Evolutionary conservation across 371 early-diverging fungal genomes (phyloP), one percentile per base, ranked within the genome.

Genomic region (Actinomortierella ambigua): DNA sequence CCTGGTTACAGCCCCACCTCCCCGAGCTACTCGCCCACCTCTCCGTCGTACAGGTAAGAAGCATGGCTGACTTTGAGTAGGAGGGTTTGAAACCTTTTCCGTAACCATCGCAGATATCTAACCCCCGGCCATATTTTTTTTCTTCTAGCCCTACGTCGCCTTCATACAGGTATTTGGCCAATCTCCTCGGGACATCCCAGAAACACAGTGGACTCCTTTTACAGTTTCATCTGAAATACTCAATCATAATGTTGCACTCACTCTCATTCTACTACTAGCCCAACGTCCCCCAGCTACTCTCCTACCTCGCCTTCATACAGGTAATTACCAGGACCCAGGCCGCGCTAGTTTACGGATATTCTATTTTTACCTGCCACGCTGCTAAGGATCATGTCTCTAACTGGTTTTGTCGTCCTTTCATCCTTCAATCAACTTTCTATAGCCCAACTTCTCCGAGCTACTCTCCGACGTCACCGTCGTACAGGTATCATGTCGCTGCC

Each of bases 11-110:
- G 82, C n/a, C 82, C 91, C n/a, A 82, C 90, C 13, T 86, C 87
- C 0, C 91, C 93, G 26, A 78, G 81, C 22, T 93, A 90, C 65
- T 87, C 88, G 18, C 94, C 95, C 40, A 87, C 90, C n/a, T 82
- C 83, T 20, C 62, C 68, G 50, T 61, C 57, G 50, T 68, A 68
- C 56, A 34, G n/a, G n/a, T n/a, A n/a, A n/a, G n/a, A n/a, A n/a
- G n/a, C n/a, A n/a, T n/a, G n/a, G n/a, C n/a, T n/a, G n/a, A n/a
- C n/a, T n/a, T n/a, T n/a, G n/a, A n/a, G n/a, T n/a, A n/a, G n/a
- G n/a, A n/a, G n/a, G n/a, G n/a, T n/a, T n/a, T n/a, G n/a, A n/a
- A n/a, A n/a, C n/a, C n/a, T n/a, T n/a, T n/a, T n/a, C n/a, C n/a
- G n/a, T n/a, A n/a, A n/a, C n/a, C n/a, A n/a, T n/a, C n/a, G n/a